Base-by-base conservation (phyloP, 73 alveolate genomes). In the Paramecium bursaria region DNA sequence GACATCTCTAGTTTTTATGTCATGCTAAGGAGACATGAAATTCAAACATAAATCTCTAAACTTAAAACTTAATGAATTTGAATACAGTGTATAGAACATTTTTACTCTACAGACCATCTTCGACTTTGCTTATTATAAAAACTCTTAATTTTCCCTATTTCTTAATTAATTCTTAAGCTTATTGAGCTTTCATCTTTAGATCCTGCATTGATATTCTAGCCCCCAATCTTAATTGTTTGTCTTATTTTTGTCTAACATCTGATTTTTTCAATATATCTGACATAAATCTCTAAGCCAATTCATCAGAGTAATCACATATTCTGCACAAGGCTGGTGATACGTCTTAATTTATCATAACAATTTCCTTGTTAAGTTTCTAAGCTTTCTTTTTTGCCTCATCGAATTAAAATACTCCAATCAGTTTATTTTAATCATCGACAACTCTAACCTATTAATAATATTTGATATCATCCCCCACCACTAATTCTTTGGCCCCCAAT, bases 311-410 rank as follows among this genome's bases (percentile, higher is more conserved):
- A 42, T 67, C 57, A 19, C 82, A 67, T 4, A 67, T 47, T 42
- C 44, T 67, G 50, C 82, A 67, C 21, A 67, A 67, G 14, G 55
- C 82, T 25, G 82, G 82, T 67, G 22, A 39, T 25, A 67, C 50
- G 17, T 67, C 82, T 42, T 67, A 7, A 39, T 67, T 67, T 4
- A 67, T 31, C 82, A 67, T 67, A 1, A 67, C 27, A 10, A 67
- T 17, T 10, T 67, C 82, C 27, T 67, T 11, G 19, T 47, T 47
- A 2, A 35, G 21, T 67, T 67, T 67, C 19, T 31, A 42, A n/a
- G 82, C 82, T 19, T 67, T 67, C 13, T 67, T 67, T 21, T 47
- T 67, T 42, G 57, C 82, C 22, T 67, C 82, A 25, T 67, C 82
- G 44, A 53, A 67, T 67, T 53, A 42, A 67, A 67, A 67, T 2